Conservation (phyloP, 352 stramenopile genomes). For the Phytophthora aleatoria region DNA sequence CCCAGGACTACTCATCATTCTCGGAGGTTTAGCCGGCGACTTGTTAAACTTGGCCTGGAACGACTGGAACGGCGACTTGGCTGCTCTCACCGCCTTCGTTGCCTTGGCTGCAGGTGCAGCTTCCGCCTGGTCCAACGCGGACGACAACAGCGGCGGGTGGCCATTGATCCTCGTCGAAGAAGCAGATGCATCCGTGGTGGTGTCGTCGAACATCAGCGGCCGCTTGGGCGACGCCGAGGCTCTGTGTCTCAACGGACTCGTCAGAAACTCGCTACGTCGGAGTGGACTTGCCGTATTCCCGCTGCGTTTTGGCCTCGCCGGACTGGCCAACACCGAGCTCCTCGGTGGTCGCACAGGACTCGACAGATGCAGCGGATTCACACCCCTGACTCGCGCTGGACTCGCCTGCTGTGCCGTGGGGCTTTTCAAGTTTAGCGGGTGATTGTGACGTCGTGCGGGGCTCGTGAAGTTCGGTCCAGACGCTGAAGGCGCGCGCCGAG, state of each 20-base stretch:
- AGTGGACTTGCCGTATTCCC: constrained; percentile 36
- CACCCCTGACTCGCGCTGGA: constrained; percentile 16
- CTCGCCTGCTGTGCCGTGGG: constrained; percentile 32
- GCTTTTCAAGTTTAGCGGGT: constrained; percentile 25
- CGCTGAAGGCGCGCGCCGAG: constrained; percentile 8
- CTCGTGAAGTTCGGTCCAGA: constrained; percentile 27
- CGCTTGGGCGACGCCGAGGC: constrained; percentile 42
- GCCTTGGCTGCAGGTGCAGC: constrained; percentile 31
- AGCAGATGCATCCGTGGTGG: background rate
- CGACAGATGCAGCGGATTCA: constrained; percentile 33
- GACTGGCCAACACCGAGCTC: constrained; percentile 27
- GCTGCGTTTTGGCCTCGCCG: constrained; percentile 26
- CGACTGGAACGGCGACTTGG: constrained; percentile 81
- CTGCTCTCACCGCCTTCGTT: constrained; percentile 21
- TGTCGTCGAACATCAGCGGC: constrained; percentile 39
- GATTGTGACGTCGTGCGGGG: constrained; percentile 20
- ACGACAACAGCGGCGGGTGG: constrained; percentile 30
- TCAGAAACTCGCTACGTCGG: constrained; percentile 40
- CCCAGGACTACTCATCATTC: constrained; percentile 17
- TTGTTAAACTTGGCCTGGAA: constrained; percentile 75
- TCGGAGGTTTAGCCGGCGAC: constrained; percentile 21
- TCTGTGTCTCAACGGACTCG: constrained; percentile 39
- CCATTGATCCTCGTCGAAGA: constrained; percentile 23
- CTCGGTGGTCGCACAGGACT: constrained; percentile 36
- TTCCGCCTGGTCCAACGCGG: constrained; percentile 54